A percentile compares a stretch with the other conserved stretches of the same genome.
These are phyloP conservation scores for Collybiopsis confluens DNA, from an alignment of 768 basidiomycete species.

Conservation along the genomic window DNA sequence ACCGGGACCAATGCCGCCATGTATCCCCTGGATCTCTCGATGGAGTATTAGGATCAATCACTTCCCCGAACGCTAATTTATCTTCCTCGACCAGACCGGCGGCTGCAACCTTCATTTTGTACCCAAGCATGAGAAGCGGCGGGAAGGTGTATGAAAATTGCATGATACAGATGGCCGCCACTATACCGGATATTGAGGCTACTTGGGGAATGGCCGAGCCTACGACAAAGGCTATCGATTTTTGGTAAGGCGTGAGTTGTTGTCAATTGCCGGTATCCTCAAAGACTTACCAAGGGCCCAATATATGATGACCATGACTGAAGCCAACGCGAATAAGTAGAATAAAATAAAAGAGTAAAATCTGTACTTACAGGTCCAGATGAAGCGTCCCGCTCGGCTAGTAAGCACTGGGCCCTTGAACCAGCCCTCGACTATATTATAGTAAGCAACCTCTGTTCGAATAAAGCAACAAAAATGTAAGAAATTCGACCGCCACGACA, in stretches of 20 bases:
- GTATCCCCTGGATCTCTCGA: constrained; percentile 27
- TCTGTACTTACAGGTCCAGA: constrained; percentile 38
- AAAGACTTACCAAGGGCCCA: constrained; percentile 32
- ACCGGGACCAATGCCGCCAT: constrained; percentile 38
- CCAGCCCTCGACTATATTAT: constrained; percentile 46
- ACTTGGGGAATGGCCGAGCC: constrained; percentile 60
- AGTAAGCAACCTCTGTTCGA: constrained; percentile 45
- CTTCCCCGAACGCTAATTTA: constrained; percentile 24
- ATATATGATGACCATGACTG: constrained; percentile 33
- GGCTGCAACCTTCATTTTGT: constrained; percentile 22
- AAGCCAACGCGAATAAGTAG: background rate
- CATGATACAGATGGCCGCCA: constrained; percentile 60
- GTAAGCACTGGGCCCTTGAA: constrained; percentile 49
- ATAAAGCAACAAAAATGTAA: background rate
- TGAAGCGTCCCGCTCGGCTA: constrained; percentile 31
- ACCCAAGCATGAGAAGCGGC: constrained; percentile 33
- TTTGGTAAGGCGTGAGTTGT: background rate
- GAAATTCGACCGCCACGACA: background rate
- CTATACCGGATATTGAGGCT: constrained; percentile 46
- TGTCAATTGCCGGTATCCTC: background rate
- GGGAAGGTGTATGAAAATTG: constrained; percentile 57
- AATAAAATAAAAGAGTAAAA: constrained; percentile 10
- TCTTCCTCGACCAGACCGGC: constrained; percentile 33
- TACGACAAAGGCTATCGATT: constrained; percentile 44
- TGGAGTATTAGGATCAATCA: constrained; percentile 21